A percentile compares a stretch with the other conserved stretches of the same genome.
These are phyloP conservation scores for Cryptosporidium xiaoi DNA, from an alignment of 169 alveolate genomes.

Conservation along the genomic window DNA sequence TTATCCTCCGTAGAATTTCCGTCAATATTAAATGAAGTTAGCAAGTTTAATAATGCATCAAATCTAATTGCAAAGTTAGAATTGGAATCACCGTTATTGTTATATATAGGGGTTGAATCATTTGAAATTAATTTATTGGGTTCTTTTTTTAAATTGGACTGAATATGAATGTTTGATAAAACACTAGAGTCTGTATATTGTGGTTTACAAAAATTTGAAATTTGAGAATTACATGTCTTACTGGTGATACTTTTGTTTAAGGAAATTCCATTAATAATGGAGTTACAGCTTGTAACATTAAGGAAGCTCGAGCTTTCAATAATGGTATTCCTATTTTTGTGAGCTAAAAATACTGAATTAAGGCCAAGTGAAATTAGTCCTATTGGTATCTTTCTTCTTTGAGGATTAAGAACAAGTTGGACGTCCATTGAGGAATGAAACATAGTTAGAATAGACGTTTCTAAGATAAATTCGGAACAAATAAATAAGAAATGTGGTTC, in stretches of 20 bases:
- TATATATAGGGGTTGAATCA: neutral
- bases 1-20: neutral
- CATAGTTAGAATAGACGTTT: conserved; percentile 57
- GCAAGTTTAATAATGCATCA: conserved; percentile 35
- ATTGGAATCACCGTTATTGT: neutral
- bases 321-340: conserved; percentile 11
- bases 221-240: neutral
- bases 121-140: neutral
- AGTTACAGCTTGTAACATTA: neutral
- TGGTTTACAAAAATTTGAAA: neutral
- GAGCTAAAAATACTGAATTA: conserved; percentile 47
- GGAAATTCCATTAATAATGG: neutral
- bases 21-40: conserved; percentile 33
- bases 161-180: neutral
- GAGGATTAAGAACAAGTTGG: conserved; percentile 62
- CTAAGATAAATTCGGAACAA: conserved; percentile 68
- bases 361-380: conserved; percentile 50
- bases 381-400: conserved; percentile 66
- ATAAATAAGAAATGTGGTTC: conserved; percentile 57
- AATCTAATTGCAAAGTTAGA: conserved; percentile 59
- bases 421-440: conserved; percentile 70
- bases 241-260: neutral
- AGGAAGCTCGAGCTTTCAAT: conserved; percentile 13
- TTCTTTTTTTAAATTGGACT: conserved; percentile 13
- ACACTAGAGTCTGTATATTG: neutral